Conservation (phyloP, 192 early-diverging fungal species). For the Dissophora ornata region DNA sequence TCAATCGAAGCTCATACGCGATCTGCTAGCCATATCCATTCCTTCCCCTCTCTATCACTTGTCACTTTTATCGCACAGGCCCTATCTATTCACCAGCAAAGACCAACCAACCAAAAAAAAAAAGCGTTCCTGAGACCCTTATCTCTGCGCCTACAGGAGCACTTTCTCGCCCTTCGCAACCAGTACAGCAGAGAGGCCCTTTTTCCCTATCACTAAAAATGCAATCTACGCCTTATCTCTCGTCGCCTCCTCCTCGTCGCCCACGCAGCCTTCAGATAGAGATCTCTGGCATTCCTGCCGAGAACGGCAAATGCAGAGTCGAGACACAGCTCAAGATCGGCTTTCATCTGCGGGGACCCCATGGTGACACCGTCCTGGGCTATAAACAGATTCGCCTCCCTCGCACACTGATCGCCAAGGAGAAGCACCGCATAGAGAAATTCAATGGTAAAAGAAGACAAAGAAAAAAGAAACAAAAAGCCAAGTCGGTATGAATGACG, state of each 20-base stretch:
- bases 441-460: conserved; percentile 45
- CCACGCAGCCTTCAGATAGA: conserved; percentile 28
- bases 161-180: background rate
- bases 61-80: too few relatives aligned
- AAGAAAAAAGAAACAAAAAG: too few relatives aligned
- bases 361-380: conserved; percentile 63
- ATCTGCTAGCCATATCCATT: too few relatives aligned
- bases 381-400: conserved; percentile 82
- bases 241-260: conserved; percentile 1
- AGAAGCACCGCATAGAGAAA: conserved; percentile 70
- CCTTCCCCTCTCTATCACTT: too few relatives aligned
- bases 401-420: conserved; percentile 74
- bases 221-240: conserved; percentile 17
- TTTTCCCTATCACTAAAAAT: conserved; percentile 16
- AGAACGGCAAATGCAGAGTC: conserved; percentile 73
- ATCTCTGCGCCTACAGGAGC: background rate
- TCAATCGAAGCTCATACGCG: too few relatives aligned
- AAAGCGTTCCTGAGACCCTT: too few relatives aligned
- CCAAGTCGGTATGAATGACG: too few relatives aligned
- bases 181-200: too few relatives aligned
- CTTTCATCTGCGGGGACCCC: conserved; percentile 67
- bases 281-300: conserved; percentile 53
- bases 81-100: too few relatives aligned
- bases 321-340: conserved; percentile 89
- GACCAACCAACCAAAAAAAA: too few relatives aligned